Evolutionary conservation across 192 early-diverging fungal genomes (phyloP).

Genomic region (Bifiguratus adelaidae): DNA sequence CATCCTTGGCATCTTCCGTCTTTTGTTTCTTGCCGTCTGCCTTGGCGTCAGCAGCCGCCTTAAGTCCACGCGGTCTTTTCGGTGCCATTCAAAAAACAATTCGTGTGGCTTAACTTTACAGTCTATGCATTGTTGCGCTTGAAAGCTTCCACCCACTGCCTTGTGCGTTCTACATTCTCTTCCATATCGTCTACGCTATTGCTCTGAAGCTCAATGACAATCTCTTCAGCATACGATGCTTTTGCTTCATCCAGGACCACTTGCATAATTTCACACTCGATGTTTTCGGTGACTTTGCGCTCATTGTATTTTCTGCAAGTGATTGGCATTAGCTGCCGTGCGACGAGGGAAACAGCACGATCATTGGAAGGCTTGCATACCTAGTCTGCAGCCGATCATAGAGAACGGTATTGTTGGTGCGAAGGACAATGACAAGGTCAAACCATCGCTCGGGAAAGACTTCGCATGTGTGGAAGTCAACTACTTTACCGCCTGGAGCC

Average conservation of each 20-base stretch:
- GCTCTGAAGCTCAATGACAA: slow-evolving; percentile 72
- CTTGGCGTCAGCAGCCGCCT: no score
- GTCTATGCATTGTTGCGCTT: slow-evolving; percentile 21
- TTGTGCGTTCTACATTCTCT: slow-evolving; percentile 71
- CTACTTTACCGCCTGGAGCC: slow-evolving; percentile 70
- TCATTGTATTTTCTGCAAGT: slow-evolving; percentile 57
- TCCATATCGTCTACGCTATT: slow-evolving; percentile 88
- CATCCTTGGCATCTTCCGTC: slow-evolving; percentile 2
- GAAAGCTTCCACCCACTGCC: slow-evolving; percentile 58
- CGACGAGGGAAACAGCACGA: neutral
- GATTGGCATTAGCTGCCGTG: neutral
- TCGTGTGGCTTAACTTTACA: no score
- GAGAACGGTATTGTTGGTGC: slow-evolving; percentile 65
- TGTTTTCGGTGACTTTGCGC: slow-evolving; percentile 86
- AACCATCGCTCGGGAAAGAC: slow-evolving; percentile 98
- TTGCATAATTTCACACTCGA: slow-evolving; percentile 97
- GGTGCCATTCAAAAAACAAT: no score
- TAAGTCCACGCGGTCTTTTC: no score
- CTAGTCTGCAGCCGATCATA: slow-evolving; percentile 73
- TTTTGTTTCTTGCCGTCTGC: slow-evolving; percentile 9
- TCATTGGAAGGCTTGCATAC: slow-evolving; percentile 18
- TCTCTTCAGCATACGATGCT: slow-evolving; percentile 70
- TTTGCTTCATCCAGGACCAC: slow-evolving; percentile 82
- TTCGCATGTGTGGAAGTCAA: slow-evolving; percentile 93
- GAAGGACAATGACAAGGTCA: slow-evolving; percentile 88